These are phyloP conservation scores for Rhodotorula graminis DNA, from an alignment of 768 basidiomycete genomes.

Conservation along the genomic window DNA sequence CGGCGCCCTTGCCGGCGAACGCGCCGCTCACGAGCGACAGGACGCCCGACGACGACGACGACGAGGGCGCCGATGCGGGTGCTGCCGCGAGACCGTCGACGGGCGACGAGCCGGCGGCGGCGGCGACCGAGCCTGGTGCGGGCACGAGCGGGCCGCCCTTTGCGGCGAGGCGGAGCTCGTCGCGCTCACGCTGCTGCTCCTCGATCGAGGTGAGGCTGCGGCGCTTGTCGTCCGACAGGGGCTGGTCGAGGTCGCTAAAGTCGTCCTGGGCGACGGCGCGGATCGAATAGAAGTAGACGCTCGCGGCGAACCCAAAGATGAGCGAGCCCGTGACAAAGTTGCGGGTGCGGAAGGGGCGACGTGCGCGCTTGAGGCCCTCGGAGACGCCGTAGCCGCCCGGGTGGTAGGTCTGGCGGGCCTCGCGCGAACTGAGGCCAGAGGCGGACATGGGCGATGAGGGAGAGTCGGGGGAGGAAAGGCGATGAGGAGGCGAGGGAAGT, in stretches of 20 bases:
- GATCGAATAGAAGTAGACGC: conserved; percentile 89
- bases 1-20: conserved; percentile 55
- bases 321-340: conserved; percentile 73
- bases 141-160: conserved; percentile 3
- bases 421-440: conserved; percentile 12
- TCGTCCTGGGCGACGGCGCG: conserved; percentile 89
- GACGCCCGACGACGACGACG: conserved; percentile 45
- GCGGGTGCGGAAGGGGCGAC: conserved; percentile 70
- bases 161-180: background rate
- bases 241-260: conserved; percentile 74
- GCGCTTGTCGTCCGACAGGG: conserved; percentile 49
- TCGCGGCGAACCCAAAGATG: conserved; percentile 68
- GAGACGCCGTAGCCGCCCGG: conserved; percentile 65
- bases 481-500: background rate
- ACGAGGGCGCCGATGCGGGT: background rate
- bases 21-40: conserved; percentile 52
- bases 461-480: background rate
- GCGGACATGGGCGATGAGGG: background rate
- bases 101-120: background rate
- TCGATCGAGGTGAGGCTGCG: conserved; percentile 46
- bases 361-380: conserved; percentile 76
- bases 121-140: conserved; percentile 1
- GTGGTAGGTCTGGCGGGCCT: conserved; percentile 35
- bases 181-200: conserved; percentile 43
- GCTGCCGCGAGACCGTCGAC: background rate